Percentiles rank a stretch among this genome's conserved stretches.
Conservation (phyloP, 768 basidiomycete species). For the Chalciporus chontae region DNA sequence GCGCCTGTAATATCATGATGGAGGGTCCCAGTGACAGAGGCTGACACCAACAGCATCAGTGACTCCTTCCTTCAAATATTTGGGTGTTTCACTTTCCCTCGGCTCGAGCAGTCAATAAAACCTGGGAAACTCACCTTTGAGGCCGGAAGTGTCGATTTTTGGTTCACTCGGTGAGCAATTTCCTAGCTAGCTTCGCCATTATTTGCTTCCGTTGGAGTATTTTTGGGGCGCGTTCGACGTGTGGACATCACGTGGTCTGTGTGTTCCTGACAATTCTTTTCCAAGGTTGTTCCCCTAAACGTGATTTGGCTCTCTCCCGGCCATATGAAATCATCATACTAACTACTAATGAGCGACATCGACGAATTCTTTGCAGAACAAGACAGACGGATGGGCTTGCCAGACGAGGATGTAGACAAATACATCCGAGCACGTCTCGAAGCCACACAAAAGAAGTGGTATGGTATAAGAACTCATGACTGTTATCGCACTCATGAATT, state of each 20-base stretch:
- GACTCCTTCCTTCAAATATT: too few species aligned
- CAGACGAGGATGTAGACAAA: conserved; percentile 50
- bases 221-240: neutral
- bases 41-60: too few species aligned
- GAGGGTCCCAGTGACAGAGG: too few species aligned
- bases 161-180: neutral
- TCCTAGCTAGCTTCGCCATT: neutral
- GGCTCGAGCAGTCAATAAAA: neutral
- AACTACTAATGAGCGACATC: conserved; percentile 30
- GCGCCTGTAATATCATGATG: too few species aligned
- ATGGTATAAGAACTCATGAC: neutral
- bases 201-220: conserved; percentile 6
- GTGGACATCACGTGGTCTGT: conserved; percentile 15
- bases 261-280: neutral
- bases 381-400: conserved; percentile 49
- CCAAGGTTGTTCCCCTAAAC: conserved; percentile 9
- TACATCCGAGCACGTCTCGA: conserved; percentile 37
- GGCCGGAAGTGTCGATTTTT: neutral
- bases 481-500: neutral
- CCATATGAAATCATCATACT: neutral
- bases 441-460: conserved; percentile 15
- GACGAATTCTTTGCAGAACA: conserved; percentile 54
- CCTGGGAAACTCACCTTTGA: neutral
- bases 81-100: neutral
- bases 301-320: neutral